Conservation (phyloP, 768 basidiomycete species). For the Erythrobasidium yunnanense region DNA sequence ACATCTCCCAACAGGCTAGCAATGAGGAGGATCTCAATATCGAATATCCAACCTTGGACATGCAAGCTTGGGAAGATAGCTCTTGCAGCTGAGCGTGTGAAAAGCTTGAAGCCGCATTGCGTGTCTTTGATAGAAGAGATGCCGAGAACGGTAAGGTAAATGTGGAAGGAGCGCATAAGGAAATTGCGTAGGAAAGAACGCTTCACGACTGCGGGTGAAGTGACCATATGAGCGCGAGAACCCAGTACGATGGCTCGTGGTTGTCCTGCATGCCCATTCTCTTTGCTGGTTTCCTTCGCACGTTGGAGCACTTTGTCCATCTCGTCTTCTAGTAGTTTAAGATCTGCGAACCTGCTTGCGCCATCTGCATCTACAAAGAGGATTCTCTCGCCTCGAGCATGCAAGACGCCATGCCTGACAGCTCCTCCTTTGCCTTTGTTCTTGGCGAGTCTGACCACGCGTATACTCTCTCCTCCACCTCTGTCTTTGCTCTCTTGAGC, state of each 20-base stretch:
- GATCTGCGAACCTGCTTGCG: slow-evolving; percentile 73
- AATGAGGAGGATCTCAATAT: slow-evolving; percentile 80
- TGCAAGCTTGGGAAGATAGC: slow-evolving; percentile 78
- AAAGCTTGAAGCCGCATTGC: slow-evolving; percentile 94
- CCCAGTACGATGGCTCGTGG: slow-evolving; percentile 61
- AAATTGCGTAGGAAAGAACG: slow-evolving; percentile 78
- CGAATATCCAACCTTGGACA: slow-evolving; percentile 76
- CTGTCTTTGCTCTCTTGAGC: slow-evolving; percentile 49
- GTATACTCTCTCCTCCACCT: slow-evolving; percentile 40
- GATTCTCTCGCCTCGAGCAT: slow-evolving; percentile 61
- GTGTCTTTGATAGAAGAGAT: slow-evolving; percentile 86
- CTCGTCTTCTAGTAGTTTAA: slow-evolving; percentile 67
- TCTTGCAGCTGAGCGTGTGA: slow-evolving; percentile 67
- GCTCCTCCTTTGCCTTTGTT: slow-evolving; percentile 91
- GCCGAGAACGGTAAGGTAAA: slow-evolving; percentile 74
- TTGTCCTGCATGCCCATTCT: slow-evolving; percentile 39
- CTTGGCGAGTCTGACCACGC: slow-evolving; percentile 59
- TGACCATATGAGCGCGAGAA: slow-evolving; percentile 82
- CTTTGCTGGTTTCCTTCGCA: background rate
- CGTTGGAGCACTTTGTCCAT: slow-evolving; percentile 47
- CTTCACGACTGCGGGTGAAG: slow-evolving; percentile 89
- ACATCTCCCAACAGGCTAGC: slow-evolving; percentile 48
- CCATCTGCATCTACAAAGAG: slow-evolving; percentile 93
- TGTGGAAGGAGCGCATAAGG: slow-evolving; percentile 87
- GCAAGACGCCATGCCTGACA: slow-evolving; percentile 75